Percentiles rank a stretch among this genome's conserved stretches.
Evolutionary conservation across 345 rosid species (phyloP).

Genomic region (Ailanthus altissimus): DNA sequence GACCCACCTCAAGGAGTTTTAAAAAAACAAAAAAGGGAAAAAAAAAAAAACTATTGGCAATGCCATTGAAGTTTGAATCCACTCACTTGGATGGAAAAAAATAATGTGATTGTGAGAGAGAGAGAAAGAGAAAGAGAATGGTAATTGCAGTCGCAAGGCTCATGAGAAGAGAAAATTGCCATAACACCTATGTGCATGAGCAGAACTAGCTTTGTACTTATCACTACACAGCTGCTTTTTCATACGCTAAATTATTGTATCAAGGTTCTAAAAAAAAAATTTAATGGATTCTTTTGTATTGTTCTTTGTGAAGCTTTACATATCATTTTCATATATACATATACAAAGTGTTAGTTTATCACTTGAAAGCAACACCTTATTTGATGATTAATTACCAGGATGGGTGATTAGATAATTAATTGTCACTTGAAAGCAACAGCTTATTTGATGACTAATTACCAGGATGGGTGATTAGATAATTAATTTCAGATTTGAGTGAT

Average conservation of each 20-base stretch:
- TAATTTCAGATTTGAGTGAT: no score
- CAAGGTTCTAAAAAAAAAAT: not conserved
- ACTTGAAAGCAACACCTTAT: no score
- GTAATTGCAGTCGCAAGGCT: slow-evolving; percentile 12
- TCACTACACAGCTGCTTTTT: not conserved
- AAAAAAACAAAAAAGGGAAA: not conserved
- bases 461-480: no score
- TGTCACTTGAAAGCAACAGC: no score
- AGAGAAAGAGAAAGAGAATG: not conserved
- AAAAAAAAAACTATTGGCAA: not conserved
- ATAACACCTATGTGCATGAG: not conserved
- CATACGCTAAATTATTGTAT: not conserved
- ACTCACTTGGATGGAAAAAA: slow-evolving; percentile 15
- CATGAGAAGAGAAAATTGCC: not conserved
- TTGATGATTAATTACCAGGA: no score
- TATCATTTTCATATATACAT: no score
- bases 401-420: no score
- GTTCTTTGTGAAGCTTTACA: no score
- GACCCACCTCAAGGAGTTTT: slow-evolving; percentile 28
- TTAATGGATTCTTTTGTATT: not conserved
- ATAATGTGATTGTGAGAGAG: not conserved
- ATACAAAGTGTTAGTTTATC: no score
- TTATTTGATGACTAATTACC: no score
- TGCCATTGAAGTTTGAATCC: slow-evolving; percentile 41
- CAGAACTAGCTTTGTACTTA: no score